These are phyloP conservation scores for Byssochlamys sp. DNA, from an alignment of 2,329 filamentous ascomycete genomes.

Conservation along the genomic window DNA sequence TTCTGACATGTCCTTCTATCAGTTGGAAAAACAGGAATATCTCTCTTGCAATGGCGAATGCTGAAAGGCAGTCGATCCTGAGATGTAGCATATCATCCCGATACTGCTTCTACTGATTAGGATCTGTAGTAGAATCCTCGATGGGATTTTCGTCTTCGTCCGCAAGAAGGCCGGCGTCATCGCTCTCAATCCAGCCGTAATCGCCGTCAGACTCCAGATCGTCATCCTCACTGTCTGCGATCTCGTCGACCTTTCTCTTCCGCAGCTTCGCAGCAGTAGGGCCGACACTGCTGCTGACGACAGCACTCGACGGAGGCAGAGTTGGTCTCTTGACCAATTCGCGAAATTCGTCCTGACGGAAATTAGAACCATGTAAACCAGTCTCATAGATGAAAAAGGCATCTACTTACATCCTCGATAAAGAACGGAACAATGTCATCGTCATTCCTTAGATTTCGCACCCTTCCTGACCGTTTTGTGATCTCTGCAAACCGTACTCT, in stretches of 20 bases:
- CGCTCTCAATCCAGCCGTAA: slow-evolving; percentile 17
- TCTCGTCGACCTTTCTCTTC: slow-evolving; percentile 37
- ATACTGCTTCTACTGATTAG: background rate
- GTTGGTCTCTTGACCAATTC: slow-evolving; percentile 5
- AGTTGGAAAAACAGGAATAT: no score
- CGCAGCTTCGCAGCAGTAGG: slow-evolving; percentile 9
- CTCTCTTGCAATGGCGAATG: no score
- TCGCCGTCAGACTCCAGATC: slow-evolving; percentile 23
- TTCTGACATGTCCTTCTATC: no score
- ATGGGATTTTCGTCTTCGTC: background rate
- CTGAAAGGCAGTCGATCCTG: no score
- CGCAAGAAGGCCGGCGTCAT: background rate
- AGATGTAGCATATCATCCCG: background rate
- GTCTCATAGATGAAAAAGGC: background rate
- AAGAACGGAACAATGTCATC: slow-evolving; percentile 30
- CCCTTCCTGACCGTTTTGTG: slow-evolving; percentile 54
- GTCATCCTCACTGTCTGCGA: slow-evolving; percentile 38
- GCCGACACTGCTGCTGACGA: slow-evolving; percentile 5
- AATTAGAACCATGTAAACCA: background rate
- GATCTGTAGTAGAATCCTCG: background rate
- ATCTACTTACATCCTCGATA: slow-evolving; percentile 26
- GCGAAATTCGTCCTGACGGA: slow-evolving; percentile 8
- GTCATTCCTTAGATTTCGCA: slow-evolving; percentile 15
- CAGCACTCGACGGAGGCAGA: slow-evolving; percentile 1
- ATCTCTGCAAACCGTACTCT: slow-evolving; percentile 53